Evolutionary conservation across 2,329 filamentous ascomycete species (phyloP).

Genomic region (Cladobotryum protrusum): DNA sequence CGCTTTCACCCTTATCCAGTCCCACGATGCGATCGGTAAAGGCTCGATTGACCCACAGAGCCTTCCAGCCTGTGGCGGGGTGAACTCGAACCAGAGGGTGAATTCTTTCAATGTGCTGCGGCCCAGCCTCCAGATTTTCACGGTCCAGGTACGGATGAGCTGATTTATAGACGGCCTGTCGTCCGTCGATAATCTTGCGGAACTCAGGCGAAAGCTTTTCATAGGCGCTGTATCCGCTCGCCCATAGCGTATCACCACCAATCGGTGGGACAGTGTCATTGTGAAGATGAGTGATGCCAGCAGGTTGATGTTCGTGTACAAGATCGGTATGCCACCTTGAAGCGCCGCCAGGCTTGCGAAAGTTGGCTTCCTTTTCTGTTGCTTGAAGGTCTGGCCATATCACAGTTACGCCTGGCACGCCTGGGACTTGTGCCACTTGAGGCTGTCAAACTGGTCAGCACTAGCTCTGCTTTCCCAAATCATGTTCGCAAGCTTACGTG

Average conservation of each 20-base stretch:
- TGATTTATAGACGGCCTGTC: conserved; percentile 56
- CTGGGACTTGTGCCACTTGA: conserved; percentile 65
- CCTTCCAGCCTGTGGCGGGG: conserved; percentile 69
- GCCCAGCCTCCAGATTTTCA: conserved; percentile 52
- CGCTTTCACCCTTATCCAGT: conserved; percentile 62
- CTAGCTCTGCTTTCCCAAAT: too few species aligned
- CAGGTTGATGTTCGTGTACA: conserved; percentile 64
- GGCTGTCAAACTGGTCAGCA: conserved; percentile 39
- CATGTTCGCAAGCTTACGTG: conserved; percentile 45
- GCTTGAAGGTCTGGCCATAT: conserved; percentile 66
- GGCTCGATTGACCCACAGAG: conserved; percentile 63
- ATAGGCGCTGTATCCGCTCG: conserved; percentile 63
- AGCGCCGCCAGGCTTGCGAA: conserved; percentile 61
- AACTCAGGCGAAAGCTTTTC: conserved; percentile 67
- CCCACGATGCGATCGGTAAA: conserved; percentile 66
- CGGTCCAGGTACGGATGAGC: conserved; percentile 64
- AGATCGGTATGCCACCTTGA: conserved; percentile 66
- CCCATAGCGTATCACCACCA: conserved; percentile 69
- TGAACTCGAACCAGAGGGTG: conserved; percentile 66
- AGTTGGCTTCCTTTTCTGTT: conserved; percentile 53
- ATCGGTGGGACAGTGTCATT: conserved; percentile 59
- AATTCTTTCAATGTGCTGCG: conserved; percentile 58
- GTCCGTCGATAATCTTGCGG: conserved; percentile 63
- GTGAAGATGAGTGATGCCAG: conserved; percentile 64
- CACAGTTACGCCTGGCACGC: conserved; percentile 56